Conservation (phyloP, 371 early-diverging fungal genomes). For the Mortierella sp. region DNA sequence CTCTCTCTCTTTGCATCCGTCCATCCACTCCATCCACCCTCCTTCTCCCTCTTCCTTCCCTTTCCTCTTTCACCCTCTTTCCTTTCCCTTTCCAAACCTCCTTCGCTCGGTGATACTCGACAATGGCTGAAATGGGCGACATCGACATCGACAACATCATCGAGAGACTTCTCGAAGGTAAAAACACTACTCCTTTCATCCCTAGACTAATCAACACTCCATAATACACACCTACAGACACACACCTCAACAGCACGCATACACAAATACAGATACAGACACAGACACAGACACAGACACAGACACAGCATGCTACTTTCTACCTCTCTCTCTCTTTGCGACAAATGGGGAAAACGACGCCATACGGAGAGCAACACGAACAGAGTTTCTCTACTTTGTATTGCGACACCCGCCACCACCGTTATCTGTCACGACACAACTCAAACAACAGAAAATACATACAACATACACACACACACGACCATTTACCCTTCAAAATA, state of each 20-base stretch:
- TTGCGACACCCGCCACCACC: too few relatives aligned
- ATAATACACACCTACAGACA: not conserved
- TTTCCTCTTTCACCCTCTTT: not conserved
- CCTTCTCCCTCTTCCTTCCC: not conserved
- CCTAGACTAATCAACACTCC: not conserved
- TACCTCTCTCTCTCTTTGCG: too few relatives aligned
- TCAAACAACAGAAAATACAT: too few relatives aligned
- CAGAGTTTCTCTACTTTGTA: too few relatives aligned
- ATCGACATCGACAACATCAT: constrained; percentile 91
- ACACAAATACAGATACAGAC: too few relatives aligned
- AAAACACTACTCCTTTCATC: not conserved
- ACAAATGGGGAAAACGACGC: too few relatives aligned
- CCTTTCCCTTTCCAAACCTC: not conserved
- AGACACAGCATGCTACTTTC: too few relatives aligned
- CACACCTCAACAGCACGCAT: too few relatives aligned
- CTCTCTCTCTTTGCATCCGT: not conserved
- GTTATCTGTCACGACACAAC: too few relatives aligned
- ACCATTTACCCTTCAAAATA: not conserved
- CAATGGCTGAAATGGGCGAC: constrained; percentile 64
- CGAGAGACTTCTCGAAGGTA: constrained; percentile 93
- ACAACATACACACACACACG: not conserved
- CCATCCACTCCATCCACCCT: not conserved
- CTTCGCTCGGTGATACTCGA: not conserved
- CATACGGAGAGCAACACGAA: too few relatives aligned
- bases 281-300: too few relatives aligned